Conservation (phyloP, 306 rosid genomes). For the Cucurbita ficifolia region DNA sequence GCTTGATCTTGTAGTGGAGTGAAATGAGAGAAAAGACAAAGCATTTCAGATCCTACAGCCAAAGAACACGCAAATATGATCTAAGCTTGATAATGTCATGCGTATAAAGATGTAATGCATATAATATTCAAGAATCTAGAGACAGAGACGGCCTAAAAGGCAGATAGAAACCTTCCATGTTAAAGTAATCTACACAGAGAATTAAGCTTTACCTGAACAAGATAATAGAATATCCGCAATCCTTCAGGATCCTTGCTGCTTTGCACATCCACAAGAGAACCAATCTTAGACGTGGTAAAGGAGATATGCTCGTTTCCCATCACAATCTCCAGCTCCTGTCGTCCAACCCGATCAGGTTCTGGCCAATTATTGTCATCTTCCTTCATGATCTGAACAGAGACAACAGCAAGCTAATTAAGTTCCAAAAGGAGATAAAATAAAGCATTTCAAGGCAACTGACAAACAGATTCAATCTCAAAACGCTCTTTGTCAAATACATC, state of each 20-base stretch:
- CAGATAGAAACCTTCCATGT: background rate
- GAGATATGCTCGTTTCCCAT: slow-evolving; percentile 98
- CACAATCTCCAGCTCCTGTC: slow-evolving; percentile 96
- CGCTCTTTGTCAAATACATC: background rate
- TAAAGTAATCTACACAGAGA: background rate
- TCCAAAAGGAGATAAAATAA: background rate
- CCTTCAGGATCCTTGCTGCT: slow-evolving; percentile 98
- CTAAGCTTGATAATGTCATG: background rate
- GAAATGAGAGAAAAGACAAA: slow-evolving; percentile 90
- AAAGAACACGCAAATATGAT: slow-evolving; percentile 11
- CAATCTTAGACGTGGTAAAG: slow-evolving; percentile 91
- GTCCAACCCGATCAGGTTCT: slow-evolving; percentile 85
- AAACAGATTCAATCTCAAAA: background rate
- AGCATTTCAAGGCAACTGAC: background rate
- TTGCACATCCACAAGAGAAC: slow-evolving; percentile 94
- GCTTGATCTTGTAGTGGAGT: slow-evolving; percentile 96
- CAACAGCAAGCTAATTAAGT: background rate
- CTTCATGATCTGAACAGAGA: slow-evolving; percentile 55
- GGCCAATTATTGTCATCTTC: slow-evolving; percentile 99
- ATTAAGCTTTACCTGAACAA: slow-evolving; percentile 62
- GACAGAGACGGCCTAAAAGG: background rate
- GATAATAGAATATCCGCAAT: slow-evolving; percentile 95
- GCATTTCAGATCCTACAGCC: slow-evolving; percentile 83
- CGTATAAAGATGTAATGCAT: background rate
- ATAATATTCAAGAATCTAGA: background rate